A percentile compares a stretch with the other conserved stretches of the same genome.
These are phyloP conservation scores for Borealophlyctis nickersoniae DNA, from an alignment of 192 early-diverging fungal species.

Conservation along the genomic window DNA sequence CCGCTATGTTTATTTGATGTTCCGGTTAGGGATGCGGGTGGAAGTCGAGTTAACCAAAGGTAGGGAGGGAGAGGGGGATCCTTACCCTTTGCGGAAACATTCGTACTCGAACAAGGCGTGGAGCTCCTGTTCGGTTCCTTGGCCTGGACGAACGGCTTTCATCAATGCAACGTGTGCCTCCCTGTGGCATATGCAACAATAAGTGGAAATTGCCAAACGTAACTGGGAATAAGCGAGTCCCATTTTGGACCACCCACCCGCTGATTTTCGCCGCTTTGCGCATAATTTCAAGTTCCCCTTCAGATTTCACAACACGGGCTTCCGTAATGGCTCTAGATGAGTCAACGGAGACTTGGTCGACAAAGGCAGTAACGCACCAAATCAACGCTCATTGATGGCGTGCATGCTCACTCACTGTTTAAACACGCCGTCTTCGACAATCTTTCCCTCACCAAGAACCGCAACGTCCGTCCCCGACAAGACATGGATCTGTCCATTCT, in stretches of 20 bases:
- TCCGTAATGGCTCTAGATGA: conserved; percentile 65
- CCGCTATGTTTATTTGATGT: too few relatives aligned
- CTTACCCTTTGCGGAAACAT: conserved; percentile 54
- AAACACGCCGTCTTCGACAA: neutral
- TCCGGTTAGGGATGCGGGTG: too few relatives aligned
- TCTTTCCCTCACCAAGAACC: neutral
- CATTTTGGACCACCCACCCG: conserved; percentile 19
- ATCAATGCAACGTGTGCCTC: conserved; percentile 79
- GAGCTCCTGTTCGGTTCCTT: conserved; percentile 67
- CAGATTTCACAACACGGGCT: conserved; percentile 76
- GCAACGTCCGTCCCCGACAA: conserved; percentile 37
- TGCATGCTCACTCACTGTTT: neutral
- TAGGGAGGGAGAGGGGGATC: too few relatives aligned
- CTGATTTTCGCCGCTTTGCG: conserved; percentile 75
- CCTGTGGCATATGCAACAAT: conserved; percentile 24
- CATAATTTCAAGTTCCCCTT: conserved; percentile 72
- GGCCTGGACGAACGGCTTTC: conserved; percentile 59
- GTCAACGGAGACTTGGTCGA: conserved; percentile 22
- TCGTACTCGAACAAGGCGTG: conserved; percentile 78
- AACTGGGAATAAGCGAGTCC: too few relatives aligned
- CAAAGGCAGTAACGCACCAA: neutral
- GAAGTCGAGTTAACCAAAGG: too few relatives aligned
- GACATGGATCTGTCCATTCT: conserved; percentile 36
- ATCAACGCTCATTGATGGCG: neutral
- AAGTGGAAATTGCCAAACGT: too few relatives aligned